Evolutionary conservation across 306 rosid species (phyloP).

Genomic region (Cicer judaicum): DNA sequence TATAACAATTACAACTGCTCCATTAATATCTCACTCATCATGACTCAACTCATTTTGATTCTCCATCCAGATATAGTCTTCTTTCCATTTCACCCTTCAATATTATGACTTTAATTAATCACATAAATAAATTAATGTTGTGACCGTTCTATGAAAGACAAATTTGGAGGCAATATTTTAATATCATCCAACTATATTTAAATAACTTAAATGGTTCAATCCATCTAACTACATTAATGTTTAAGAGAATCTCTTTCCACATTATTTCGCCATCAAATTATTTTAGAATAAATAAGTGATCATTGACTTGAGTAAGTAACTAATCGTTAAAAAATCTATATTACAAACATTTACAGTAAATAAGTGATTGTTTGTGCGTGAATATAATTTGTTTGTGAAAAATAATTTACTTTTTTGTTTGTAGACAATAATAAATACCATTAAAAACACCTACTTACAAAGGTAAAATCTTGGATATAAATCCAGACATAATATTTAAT

Average conservation of each 20-base stretch:
- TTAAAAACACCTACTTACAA: no score
- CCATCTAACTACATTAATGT: not conserved
- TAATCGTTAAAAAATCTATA: no score
- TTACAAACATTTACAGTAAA: no score
- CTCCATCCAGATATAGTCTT: not conserved
- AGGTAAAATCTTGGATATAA: no score
- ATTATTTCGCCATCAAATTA: not conserved
- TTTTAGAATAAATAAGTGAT: not conserved
- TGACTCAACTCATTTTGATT: not conserved
- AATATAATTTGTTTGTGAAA: no score
- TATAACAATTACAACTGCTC: not conserved
- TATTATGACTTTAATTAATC: not conserved
- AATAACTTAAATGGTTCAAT: not conserved
- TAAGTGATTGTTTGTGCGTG: no score
- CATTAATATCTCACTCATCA: not conserved
- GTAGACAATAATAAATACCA: no score
- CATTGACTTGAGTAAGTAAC: no score
- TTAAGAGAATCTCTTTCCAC: not conserved
- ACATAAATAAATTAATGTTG: not conserved
- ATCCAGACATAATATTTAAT: no score
- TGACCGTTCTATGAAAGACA: not conserved
- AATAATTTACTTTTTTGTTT: no score
- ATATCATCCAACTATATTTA: not conserved
- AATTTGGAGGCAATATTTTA: not conserved
- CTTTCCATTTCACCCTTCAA: conserved; percentile 1